These are phyloP conservation scores for Ambrosiella beaveri DNA, from an alignment of 2,329 filamentous ascomycete genomes.

Conservation along the genomic window DNA sequence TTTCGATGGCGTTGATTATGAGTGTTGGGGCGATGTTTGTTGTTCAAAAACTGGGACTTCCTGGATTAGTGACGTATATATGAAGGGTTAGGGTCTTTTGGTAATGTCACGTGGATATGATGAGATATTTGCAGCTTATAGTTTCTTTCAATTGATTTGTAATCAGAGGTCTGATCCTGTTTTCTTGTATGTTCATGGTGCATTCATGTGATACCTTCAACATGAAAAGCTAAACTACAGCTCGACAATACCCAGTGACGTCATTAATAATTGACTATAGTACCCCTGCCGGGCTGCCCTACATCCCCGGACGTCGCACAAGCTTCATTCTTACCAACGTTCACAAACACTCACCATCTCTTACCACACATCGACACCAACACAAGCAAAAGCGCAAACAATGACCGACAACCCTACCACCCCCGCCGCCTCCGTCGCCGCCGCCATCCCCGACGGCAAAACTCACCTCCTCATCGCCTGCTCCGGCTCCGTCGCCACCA, in stretches of 20 bases:
- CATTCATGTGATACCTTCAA: too few species aligned
- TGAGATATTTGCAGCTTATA: too few species aligned
- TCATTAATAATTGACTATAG: background rate
- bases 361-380: too few species aligned
- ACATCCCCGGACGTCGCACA: background rate
- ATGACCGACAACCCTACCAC: conserved; percentile 7
- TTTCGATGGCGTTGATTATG: conserved; percentile 73
- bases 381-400: too few species aligned
- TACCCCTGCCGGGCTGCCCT: background rate
- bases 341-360: background rate
- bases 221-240: too few species aligned
- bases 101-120: too few species aligned
- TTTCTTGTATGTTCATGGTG: too few species aligned
- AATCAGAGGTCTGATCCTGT: too few species aligned
- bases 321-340: background rate
- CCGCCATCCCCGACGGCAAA: conserved; percentile 21
- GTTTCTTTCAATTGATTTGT: too few species aligned
- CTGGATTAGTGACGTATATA: conserved; percentile 22
- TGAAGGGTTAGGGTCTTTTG: too few species aligned
- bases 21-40: conserved; percentile 59
- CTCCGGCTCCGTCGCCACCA: conserved; percentile 56
- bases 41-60: conserved; percentile 20
- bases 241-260: too few species aligned
- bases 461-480: conserved; percentile 27
- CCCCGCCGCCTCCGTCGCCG: conserved; percentile 4